Conservation (phyloP, 495 filamentous ascomycete species). For the Trichoderma gamsii region DNA sequence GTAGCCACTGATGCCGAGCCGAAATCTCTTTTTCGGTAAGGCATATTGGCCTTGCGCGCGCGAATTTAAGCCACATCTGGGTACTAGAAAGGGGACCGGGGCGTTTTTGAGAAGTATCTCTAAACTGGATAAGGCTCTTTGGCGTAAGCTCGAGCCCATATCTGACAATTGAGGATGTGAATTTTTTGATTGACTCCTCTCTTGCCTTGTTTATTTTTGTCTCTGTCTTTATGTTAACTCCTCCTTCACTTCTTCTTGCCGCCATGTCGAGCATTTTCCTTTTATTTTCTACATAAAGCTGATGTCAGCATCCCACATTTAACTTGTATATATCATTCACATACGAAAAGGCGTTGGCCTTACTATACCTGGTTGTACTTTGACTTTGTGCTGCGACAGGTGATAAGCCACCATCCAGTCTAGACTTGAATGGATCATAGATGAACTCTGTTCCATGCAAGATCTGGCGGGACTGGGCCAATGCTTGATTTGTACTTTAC, state of each 20-base stretch:
- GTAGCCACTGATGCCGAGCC: neutral
- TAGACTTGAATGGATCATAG: neutral
- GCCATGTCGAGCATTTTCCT: neutral
- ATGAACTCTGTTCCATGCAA: neutral
- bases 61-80: neutral
- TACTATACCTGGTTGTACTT: neutral
- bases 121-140: neutral
- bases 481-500: slow-evolving; percentile 5
- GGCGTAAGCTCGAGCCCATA: neutral
- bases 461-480: neutral
- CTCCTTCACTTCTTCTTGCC: neutral
- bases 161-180: neutral
- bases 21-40: neutral
- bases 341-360: slow-evolving; percentile 2
- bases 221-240: neutral
- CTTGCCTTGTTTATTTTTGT: neutral
- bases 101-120: neutral
- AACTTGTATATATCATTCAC: slow-evolving; percentile 8
- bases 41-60: slow-evolving; percentile 7
- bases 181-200: neutral
- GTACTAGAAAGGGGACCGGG: neutral
- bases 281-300: neutral
- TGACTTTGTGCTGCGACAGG: neutral
- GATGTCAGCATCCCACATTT: slow-evolving; percentile 6
- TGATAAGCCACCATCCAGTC: neutral